Conservation (phyloP, 2,329 filamentous ascomycete species). For the Leptosphaerulina australis region DNA sequence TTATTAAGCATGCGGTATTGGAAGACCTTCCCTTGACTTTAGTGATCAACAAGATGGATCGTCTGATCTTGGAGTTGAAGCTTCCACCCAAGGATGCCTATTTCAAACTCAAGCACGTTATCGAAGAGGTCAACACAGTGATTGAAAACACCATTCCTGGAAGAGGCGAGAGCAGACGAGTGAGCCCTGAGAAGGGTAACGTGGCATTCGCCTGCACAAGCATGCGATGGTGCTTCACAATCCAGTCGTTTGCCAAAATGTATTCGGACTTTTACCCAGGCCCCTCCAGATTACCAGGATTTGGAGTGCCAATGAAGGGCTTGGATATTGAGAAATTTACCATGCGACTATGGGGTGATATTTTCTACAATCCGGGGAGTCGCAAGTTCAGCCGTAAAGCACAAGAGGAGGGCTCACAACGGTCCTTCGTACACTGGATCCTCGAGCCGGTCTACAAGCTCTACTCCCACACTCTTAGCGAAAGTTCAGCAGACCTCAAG, state of each 20-base stretch:
- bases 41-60: slow-evolving; percentile 96
- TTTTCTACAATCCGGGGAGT: slow-evolving; percentile 91
- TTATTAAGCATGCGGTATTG: slow-evolving; percentile 92
- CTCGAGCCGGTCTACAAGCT: slow-evolving; percentile 98
- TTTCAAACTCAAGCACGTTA: slow-evolving; percentile 98
- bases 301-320: slow-evolving; percentile 42
- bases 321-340: slow-evolving; percentile 84
- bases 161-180: slow-evolving; percentile 74
- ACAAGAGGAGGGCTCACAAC: slow-evolving; percentile 76
- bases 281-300: slow-evolving; percentile 39
- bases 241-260: slow-evolving; percentile 94
- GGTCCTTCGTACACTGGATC: slow-evolving; percentile 93
- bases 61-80: slow-evolving; percentile 90
- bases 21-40: slow-evolving; percentile 88
- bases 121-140: slow-evolving; percentile 95
- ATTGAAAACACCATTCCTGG: slow-evolving; percentile 88
- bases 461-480: slow-evolving; percentile 91
- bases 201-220: slow-evolving; percentile 94
- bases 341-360: slow-evolving; percentile 88
- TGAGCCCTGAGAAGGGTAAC: slow-evolving; percentile 97
- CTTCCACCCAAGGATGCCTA: slow-evolving; percentile 94
- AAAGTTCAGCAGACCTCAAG: slow-evolving; percentile 83
- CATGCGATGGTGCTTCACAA: slow-evolving; percentile 96
- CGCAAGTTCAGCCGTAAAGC: slow-evolving; percentile 90
- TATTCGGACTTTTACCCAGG: slow-evolving; percentile 87